Conservation (phyloP, 108 stramenopile species). For the Hondaea fermentalgiana region DNA sequence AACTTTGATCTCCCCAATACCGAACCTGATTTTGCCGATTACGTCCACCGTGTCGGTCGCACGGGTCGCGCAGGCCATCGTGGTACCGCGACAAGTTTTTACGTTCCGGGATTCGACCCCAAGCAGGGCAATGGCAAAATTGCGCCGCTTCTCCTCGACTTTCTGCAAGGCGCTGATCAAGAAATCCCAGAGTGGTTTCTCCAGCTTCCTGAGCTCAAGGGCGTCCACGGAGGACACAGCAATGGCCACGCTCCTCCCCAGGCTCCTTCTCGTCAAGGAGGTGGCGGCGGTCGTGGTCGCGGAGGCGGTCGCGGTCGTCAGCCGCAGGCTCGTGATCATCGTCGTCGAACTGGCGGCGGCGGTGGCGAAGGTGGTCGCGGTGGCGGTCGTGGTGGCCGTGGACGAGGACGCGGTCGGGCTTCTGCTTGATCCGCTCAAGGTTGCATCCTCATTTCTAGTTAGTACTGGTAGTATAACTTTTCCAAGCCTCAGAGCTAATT, state of each 20-base stretch:
- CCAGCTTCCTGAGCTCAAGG: constrained; percentile 67
- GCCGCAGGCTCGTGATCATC: too few species aligned
- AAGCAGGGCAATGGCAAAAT: constrained; percentile 55
- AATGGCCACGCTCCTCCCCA: neutral
- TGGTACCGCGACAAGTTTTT: constrained; percentile 54
- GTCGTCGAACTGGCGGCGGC: too few species aligned
- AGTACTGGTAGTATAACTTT: too few species aligned
- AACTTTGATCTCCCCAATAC: constrained; percentile 62
- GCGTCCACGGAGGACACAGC: constrained; percentile 26
- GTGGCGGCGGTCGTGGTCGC: too few species aligned
- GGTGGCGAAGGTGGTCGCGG: too few species aligned
- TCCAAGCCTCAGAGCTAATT: too few species aligned
- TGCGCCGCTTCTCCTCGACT: constrained; percentile 46
- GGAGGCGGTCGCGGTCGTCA: too few species aligned
- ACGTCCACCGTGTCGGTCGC: constrained; percentile 63
- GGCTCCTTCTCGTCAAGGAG: too few species aligned
- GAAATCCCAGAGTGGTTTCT: constrained; percentile 20
- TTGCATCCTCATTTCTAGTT: too few species aligned
- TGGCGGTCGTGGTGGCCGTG: too few species aligned
- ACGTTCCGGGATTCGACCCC: constrained; percentile 81
- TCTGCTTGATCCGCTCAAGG: too few species aligned
- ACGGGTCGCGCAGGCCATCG: constrained; percentile 60
- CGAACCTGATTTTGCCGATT: constrained; percentile 61
- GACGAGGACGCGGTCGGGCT: too few species aligned
- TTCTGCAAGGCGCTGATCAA: constrained; percentile 20